Evolutionary conservation across 108 stramenopile genomes (phyloP).

Genomic region (Conticribra guillardii): DNA sequence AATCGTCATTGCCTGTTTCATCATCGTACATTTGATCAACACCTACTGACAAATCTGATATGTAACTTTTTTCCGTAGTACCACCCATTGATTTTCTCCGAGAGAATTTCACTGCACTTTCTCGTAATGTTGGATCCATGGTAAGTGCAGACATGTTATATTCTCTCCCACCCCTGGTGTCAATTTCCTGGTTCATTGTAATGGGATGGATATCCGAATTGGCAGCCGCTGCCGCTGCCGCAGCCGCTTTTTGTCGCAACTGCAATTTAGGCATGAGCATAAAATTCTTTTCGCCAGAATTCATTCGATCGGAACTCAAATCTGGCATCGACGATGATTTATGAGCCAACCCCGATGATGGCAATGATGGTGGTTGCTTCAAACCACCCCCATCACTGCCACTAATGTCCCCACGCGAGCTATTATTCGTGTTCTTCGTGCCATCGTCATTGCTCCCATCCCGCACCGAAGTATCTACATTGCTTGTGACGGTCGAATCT

Average conservation of each 20-base stretch:
- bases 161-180: background rate
- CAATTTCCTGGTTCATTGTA: background rate
- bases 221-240: background rate
- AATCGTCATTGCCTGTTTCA: background rate
- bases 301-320: no score
- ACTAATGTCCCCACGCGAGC: no score
- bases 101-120: background rate
- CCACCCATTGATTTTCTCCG: background rate
- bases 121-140: slow-evolving; percentile 7
- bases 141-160: slow-evolving; percentile 12
- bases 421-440: background rate
- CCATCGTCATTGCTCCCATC: background rate
- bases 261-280: no score
- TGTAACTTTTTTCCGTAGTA: slow-evolving; percentile 10
- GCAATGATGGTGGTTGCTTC: no score
- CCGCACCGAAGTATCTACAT: background rate
- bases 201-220: background rate
- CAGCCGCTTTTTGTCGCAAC: background rate
- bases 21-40: slow-evolving; percentile 45
- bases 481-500: slow-evolving; percentile 6
- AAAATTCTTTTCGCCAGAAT: no score
- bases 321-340: no score
- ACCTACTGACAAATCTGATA: slow-evolving; percentile 46
- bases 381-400: no score
- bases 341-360: no score